Percentiles rank a stretch among this genome's conserved stretches.
Evolutionary conservation across 2,329 filamentous ascomycete species (phyloP).

Genomic region (Sarocladiaceae sp.): DNA sequence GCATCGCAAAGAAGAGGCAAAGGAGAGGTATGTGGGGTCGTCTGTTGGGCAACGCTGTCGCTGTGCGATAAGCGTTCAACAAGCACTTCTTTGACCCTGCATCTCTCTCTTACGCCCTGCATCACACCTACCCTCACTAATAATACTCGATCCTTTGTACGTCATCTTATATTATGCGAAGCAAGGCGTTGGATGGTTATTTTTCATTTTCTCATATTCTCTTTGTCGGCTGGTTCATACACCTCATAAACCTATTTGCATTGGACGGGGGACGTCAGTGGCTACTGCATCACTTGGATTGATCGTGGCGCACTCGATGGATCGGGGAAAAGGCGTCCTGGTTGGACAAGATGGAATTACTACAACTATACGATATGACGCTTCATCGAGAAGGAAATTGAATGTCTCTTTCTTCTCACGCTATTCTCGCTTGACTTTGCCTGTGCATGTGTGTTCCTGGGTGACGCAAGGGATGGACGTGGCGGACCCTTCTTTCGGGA

Average conservation of each 20-base stretch:
- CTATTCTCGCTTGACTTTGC: background rate
- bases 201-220: background rate
- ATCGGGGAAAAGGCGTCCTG: background rate
- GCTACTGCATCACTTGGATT: no score
- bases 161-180: conserved; percentile 2
- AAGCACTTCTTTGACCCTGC: background rate
- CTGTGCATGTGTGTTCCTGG: background rate
- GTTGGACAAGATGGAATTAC: background rate
- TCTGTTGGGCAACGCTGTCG: conserved; percentile 43
- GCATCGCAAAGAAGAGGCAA: conserved; percentile 38
- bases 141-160: conserved; percentile 1
- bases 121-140: conserved; percentile 7
- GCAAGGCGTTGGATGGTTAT: conserved; percentile 7
- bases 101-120: background rate
- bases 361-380: background rate
- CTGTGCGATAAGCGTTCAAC: conserved; percentile 27
- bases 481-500: background rate
- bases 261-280: background rate
- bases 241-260: conserved; percentile 3
- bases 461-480: background rate
- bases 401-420: conserved; percentile 1
- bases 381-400: background rate
- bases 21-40: conserved; percentile 50
- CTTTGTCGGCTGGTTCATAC: background rate
- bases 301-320: no score